Percentiles rank a stretch among this genome's conserved stretches.
These are phyloP conservation scores for Serendipita vermifera DNA, from an alignment of 768 basidiomycete genomes.

Conservation along the genomic window DNA sequence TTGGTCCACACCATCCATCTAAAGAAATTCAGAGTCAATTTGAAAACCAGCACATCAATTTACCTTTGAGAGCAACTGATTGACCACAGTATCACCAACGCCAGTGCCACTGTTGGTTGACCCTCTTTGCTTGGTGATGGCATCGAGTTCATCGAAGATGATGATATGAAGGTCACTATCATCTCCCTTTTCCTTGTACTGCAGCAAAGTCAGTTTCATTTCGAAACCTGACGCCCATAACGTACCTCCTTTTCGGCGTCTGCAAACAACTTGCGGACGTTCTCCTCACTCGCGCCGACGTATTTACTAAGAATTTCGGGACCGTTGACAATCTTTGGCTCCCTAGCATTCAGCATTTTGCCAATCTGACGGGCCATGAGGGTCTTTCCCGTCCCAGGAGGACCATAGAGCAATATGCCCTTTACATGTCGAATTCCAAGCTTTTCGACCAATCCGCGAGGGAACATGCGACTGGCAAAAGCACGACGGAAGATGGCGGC, in stretches of 20 bases:
- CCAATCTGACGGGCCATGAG: constrained; percentile 97
- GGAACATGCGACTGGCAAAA: constrained; percentile 97
- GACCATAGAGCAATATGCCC: constrained; percentile 90
- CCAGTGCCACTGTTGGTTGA: constrained; percentile 84
- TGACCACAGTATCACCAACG: constrained; percentile 97
- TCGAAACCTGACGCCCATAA: not conserved
- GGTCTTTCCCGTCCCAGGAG: constrained; percentile 97
- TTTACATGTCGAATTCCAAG: constrained; percentile 97
- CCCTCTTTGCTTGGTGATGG: constrained; percentile 97
- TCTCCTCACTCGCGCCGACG: constrained; percentile 95
- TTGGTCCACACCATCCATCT: constrained; percentile 99
- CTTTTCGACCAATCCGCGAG: constrained; percentile 90
- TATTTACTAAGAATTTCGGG: constrained; percentile 96
- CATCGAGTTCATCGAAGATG: constrained; percentile 98
- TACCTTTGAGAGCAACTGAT: constrained; percentile 94
- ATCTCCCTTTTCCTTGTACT: constrained; percentile 97
- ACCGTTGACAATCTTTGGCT: constrained; percentile 97
- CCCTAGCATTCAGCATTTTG: constrained; percentile 95
- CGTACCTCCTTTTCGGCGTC: constrained; percentile 94
- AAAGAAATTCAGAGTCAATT: not conserved
- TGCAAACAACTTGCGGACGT: constrained; percentile 92
- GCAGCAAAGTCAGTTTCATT: constrained; percentile 11
- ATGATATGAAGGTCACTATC: constrained; percentile 97
- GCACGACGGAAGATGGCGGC: constrained; percentile 95
- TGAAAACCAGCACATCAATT: constrained; percentile 16